Evolutionary conservation across 2,329 filamentous ascomycete species (phyloP).

Genomic region (Epichloe sibirici): DNA sequence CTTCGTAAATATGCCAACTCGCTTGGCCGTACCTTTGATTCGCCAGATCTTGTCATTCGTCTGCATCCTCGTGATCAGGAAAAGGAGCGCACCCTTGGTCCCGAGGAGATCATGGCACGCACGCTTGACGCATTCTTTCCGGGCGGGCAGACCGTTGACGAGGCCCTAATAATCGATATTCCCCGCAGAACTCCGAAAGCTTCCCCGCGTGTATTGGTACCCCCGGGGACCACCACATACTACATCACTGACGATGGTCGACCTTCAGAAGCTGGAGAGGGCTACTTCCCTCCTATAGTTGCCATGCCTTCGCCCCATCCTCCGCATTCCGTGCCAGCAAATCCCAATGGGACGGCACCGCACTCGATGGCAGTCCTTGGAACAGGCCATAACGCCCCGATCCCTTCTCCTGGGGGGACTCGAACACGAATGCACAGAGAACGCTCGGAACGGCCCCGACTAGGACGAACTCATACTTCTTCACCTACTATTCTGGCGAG

Average conservation of each 20-base stretch:
- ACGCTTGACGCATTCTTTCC: slow-evolving; percentile 76
- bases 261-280: slow-evolving; percentile 56
- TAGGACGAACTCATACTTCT: slow-evolving; percentile 62
- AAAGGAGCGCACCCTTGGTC: slow-evolving; percentile 59
- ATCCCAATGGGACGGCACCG: slow-evolving; percentile 21
- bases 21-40: slow-evolving; percentile 75
- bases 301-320: slow-evolving; percentile 29
- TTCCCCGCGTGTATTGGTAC: slow-evolving; percentile 52
- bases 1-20: slow-evolving; percentile 90
- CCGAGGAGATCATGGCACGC: slow-evolving; percentile 71
- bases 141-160: slow-evolving; percentile 74
- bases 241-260: slow-evolving; percentile 50
- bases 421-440: slow-evolving; percentile 43
- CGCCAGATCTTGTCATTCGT: slow-evolving; percentile 75
- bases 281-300: slow-evolving; percentile 69
- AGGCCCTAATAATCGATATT: slow-evolving; percentile 84
- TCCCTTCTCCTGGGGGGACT: slow-evolving; percentile 72
- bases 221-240: slow-evolving; percentile 33
- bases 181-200: slow-evolving; percentile 69
- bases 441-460: slow-evolving; percentile 46
- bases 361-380: slow-evolving; percentile 70
- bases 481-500: slow-evolving; percentile 54
- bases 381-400: slow-evolving; percentile 65
- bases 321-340: slow-evolving; percentile 26
- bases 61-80: slow-evolving; percentile 59